phyloP scores from a whole-genome alignment of 140 eudicot species.

The Stevia rebaudiana region DNA sequence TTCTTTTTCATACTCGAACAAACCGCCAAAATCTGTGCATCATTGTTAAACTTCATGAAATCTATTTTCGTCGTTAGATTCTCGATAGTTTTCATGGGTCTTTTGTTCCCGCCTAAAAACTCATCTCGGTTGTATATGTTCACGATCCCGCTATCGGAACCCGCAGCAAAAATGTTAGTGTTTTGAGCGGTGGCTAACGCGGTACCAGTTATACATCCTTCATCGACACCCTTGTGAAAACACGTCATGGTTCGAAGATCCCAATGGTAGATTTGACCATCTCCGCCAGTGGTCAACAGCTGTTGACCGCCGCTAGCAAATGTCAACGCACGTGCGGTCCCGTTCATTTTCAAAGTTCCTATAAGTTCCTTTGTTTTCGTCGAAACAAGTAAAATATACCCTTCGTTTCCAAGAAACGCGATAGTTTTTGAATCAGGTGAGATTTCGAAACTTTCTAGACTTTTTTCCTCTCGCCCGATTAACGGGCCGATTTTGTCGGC shows the following conservation, averaged over 20 bases:
- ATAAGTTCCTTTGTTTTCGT: constrained; percentile 1
- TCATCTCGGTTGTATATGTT: constrained; percentile 11
- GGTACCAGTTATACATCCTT: constrained; percentile 13
- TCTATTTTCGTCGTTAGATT: constrained; percentile 3
- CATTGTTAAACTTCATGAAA: constrained; percentile 1
- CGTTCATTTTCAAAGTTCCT: constrained; percentile 7
- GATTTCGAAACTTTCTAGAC: constrained; percentile 11
- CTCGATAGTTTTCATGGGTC: neutral
- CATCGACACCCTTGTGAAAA: neutral
- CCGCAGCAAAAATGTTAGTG: neutral
- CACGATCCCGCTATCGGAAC: constrained; percentile 1
- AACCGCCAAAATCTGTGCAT: neutral
- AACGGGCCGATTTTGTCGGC: neutral
- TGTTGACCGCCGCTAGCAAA: constrained; percentile 1
- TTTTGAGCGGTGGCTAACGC: neutral
- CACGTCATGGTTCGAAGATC: constrained; percentile 9
- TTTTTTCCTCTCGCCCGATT: constrained; percentile 9
- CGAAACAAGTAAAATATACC: neutral
- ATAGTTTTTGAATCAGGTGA: constrained; percentile 8
- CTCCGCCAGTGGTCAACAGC: constrained; percentile 3
- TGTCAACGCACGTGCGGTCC: constrained; percentile 2
- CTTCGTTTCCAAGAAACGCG: constrained; percentile 7
- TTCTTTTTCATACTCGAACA: constrained; percentile 14
- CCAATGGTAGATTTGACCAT: constrained; percentile 13
- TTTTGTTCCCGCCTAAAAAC: constrained; percentile 5